These are phyloP conservation scores for Cercospora sp. DNA, from an alignment of 2,329 filamentous ascomycete genomes.

Conservation along the genomic window DNA sequence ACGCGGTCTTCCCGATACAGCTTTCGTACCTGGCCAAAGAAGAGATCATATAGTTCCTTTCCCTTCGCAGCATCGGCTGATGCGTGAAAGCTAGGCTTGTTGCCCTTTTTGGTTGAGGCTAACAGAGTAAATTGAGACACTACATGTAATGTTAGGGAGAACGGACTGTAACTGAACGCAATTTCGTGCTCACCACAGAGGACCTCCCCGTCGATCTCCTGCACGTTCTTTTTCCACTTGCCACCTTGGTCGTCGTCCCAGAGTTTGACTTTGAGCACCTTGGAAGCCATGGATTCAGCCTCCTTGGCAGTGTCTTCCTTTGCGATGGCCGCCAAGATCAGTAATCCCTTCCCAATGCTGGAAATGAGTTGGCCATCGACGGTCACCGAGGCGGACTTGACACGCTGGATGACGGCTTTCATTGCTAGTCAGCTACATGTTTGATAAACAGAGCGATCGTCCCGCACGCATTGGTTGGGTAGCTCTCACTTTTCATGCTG, in stretches of 20 bases:
- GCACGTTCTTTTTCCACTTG: conserved; percentile 88
- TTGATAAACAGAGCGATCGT: conserved; percentile 12
- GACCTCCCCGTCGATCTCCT: conserved; percentile 85
- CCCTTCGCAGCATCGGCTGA: conserved; percentile 78
- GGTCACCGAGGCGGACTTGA: conserved; percentile 91
- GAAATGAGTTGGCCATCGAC: conserved; percentile 90
- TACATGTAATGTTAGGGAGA: conserved; percentile 40
- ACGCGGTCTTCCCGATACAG: conserved; percentile 73
- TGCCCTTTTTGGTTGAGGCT: conserved; percentile 91
- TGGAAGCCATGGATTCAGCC: conserved; percentile 76
- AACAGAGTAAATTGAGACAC: conserved; percentile 97
- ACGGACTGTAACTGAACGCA: not conserved
- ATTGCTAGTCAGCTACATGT: conserved; percentile 29
- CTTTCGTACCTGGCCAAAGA: conserved; percentile 72
- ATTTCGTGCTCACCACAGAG: conserved; percentile 71
- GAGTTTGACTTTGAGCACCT: conserved; percentile 84
- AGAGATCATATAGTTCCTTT: conserved; percentile 77
- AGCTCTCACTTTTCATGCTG: conserved; percentile 45
- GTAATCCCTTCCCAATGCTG: conserved; percentile 82
- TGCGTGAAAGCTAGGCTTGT: conserved; percentile 91
- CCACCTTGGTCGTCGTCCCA: conserved; percentile 81
- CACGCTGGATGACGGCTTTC: conserved; percentile 85
- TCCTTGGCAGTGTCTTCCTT: conserved; percentile 90
- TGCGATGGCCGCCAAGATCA: conserved; percentile 88
- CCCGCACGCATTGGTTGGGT: conserved; percentile 8